Evolutionary conservation across 495 filamentous ascomycete genomes (phyloP).

Genomic region (Xylaria grammica): DNA sequence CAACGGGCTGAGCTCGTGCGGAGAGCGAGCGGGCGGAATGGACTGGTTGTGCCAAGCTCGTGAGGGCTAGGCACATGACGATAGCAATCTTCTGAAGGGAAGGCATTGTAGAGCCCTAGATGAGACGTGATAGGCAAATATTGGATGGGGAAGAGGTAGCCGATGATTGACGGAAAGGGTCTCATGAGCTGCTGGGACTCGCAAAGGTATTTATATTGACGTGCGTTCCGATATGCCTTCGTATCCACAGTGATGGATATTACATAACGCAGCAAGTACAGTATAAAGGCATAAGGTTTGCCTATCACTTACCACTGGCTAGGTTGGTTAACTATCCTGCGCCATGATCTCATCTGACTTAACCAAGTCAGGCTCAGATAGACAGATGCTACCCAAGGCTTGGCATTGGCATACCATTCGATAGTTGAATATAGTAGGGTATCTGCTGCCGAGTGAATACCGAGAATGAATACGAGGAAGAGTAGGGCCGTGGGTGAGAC

Average conservation of each 20-base stretch:
- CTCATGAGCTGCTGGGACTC: neutral
- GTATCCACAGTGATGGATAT: neutral
- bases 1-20: conserved; percentile 30
- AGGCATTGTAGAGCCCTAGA: neutral
- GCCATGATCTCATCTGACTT: neutral
- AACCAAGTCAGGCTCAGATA: conserved; percentile 3
- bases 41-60: neutral
- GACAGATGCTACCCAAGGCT: neutral
- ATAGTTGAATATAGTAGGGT: neutral
- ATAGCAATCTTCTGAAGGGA: neutral
- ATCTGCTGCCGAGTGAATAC: neutral
- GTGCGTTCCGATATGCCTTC: neutral
- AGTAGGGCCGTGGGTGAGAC: neutral
- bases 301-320: neutral
- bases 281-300: neutral
- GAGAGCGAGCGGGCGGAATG: neutral
- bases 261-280: neutral
- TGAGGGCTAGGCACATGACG: neutral
- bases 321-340: neutral
- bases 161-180: neutral
- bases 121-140: neutral
- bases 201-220: conserved; percentile 14
- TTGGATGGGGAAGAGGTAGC: neutral
- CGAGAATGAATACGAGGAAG: neutral
- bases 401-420: neutral